phyloP scores from a whole-genome alignment of 352 stramenopile genomes.

The Phytophthora pluvialis region DNA sequence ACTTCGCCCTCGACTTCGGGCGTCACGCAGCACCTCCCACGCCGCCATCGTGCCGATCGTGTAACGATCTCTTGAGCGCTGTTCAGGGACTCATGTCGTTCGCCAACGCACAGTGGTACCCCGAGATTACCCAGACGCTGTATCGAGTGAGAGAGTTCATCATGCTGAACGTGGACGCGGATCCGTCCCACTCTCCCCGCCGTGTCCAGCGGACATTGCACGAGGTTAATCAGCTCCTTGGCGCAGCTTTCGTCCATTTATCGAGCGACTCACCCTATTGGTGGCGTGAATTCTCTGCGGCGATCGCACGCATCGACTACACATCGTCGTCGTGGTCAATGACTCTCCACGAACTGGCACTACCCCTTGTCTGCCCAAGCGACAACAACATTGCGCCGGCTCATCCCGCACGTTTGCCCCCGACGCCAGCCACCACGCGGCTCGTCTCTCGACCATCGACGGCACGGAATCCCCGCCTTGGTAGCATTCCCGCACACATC shows the following conservation, averaged over 20 bases:
- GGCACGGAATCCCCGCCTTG: background rate
- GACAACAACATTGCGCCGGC: too few relatives aligned
- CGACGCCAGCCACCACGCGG: background rate
- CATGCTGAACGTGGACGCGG: background rate
- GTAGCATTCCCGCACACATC: background rate
- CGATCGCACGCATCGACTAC: background rate
- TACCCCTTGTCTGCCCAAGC: background rate
- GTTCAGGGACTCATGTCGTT: background rate
- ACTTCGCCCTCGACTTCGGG: background rate
- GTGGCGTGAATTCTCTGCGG: slow-evolving; percentile 1
- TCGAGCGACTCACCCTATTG: background rate
- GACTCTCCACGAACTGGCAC: background rate
- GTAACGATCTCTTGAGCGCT: slow-evolving; percentile 4
- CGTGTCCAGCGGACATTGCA: background rate
- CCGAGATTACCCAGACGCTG: background rate
- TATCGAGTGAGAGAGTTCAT: background rate
- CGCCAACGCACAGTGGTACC: background rate
- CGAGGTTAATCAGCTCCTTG: slow-evolving; percentile 1
- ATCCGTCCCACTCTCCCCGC: background rate
- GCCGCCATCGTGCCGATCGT: background rate
- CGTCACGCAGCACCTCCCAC: background rate
- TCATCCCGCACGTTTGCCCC: too few relatives aligned
- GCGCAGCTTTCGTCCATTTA: background rate
- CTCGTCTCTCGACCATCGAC: too few relatives aligned
- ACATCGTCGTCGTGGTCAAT: background rate